Percentiles rank a stretch among this genome's conserved stretches.
phyloP scores from a whole-genome alignment of 805 yeast genomes.

The Wickerhamiella bombiphila region DNA sequence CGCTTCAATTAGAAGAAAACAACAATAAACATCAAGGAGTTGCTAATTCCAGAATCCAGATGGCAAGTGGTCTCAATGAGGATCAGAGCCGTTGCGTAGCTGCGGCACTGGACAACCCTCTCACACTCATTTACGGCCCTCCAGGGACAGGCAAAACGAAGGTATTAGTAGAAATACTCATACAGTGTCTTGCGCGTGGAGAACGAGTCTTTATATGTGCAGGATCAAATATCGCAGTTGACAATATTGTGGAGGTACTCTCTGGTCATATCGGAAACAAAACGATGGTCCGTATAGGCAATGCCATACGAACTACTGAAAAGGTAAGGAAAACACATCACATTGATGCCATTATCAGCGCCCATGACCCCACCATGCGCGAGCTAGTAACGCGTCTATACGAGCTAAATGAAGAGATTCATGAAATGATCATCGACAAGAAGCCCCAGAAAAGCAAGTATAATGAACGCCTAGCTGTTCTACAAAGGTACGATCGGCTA shows the following conservation, averaged over 20 bases:
- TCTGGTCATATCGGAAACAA: slow-evolving; percentile 34
- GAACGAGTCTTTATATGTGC: slow-evolving; percentile 74
- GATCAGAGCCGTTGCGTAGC: slow-evolving; percentile 64
- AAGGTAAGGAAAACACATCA: slow-evolving; percentile 55
- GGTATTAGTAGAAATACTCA: slow-evolving; percentile 66
- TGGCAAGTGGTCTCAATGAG: slow-evolving; percentile 34
- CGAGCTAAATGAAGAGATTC: not conserved
- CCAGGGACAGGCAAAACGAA: slow-evolving; percentile 80
- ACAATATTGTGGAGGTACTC: slow-evolving; percentile 56
- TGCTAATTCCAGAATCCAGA: no score
- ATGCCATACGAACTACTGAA: slow-evolving; percentile 74
- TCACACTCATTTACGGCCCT: slow-evolving; percentile 57
- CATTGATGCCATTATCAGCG: slow-evolving; percentile 54
- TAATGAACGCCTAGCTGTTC: slow-evolving; percentile 38
- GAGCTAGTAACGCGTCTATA: slow-evolving; percentile 7
- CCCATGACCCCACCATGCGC: slow-evolving; percentile 43
- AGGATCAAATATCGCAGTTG: slow-evolving; percentile 85
- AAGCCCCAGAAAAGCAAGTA: slow-evolving; percentile 64
- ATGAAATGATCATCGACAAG: no score
- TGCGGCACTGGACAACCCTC: slow-evolving; percentile 40
- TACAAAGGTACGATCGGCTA: slow-evolving; percentile 30
- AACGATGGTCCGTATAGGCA: slow-evolving; percentile 67
- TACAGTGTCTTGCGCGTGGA: slow-evolving; percentile 44
- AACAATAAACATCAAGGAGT: no score
- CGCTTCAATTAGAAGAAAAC: no score